Percentiles rank a stretch among this genome's conserved stretches.
Conservation (phyloP, 164 flowering plant genomes). For the Berberis thunbergii region DNA sequence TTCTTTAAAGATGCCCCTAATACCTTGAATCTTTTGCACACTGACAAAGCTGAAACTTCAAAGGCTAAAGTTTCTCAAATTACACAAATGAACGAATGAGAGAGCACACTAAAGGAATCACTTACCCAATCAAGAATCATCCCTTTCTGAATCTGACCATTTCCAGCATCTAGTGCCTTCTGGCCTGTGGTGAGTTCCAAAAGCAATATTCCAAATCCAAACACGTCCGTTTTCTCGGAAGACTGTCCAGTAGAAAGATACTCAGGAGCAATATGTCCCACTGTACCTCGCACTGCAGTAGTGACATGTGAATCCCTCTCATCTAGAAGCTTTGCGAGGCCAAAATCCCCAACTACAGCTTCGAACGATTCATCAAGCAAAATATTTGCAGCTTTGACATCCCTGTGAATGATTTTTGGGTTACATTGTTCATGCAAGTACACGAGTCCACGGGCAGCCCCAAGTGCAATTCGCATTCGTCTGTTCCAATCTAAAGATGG, state of each 20-base stretch:
- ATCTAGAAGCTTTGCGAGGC: constrained; percentile 88
- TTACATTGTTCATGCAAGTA: constrained; percentile 91
- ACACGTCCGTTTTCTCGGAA: constrained; percentile 96
- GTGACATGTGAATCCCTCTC: constrained; percentile 87
- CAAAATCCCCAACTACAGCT: constrained; percentile 97
- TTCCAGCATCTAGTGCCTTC: constrained; percentile 67
- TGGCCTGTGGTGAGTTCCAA: constrained; percentile 91
- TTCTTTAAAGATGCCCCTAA: too few relatives aligned
- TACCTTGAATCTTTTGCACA: background rate
- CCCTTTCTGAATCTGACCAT: constrained; percentile 73
- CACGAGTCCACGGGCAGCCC: constrained; percentile 82
- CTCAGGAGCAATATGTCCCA: constrained; percentile 97
- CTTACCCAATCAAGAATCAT: constrained; percentile 91
- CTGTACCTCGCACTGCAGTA: constrained; percentile 93
- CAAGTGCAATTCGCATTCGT: constrained; percentile 72
- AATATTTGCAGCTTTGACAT: constrained; percentile 96
- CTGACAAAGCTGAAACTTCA: background rate
- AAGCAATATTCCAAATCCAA: constrained; percentile 89
- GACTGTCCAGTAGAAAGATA: constrained; percentile 98
- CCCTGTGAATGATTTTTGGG: constrained; percentile 92
- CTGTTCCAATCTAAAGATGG: constrained; percentile 84
- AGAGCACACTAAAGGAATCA: background rate
- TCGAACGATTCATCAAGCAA: constrained; percentile 89
- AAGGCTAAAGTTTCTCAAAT: background rate
- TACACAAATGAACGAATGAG: background rate